A percentile compares a stretch with the other conserved stretches of the same genome.
phyloP scores from a whole-genome alignment of 2,329 filamentous ascomycete species.

The Ilyonectria mors-panacis region DNA sequence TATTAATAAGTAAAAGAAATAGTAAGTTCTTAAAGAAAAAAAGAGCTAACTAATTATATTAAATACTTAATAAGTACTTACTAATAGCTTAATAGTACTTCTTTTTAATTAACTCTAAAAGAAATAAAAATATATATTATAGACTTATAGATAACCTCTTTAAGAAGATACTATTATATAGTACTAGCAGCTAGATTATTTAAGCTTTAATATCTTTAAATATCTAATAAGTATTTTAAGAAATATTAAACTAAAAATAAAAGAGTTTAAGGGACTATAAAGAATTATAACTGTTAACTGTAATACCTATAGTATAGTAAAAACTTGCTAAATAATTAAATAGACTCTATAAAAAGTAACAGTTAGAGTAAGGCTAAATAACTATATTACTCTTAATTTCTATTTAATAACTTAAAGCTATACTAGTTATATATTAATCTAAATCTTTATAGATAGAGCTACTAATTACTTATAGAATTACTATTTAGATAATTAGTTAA shows the following conservation, averaged over 20 bases:
- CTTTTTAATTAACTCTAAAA: neutral
- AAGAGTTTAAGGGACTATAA: too few relatives aligned
- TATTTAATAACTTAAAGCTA: too few relatives aligned
- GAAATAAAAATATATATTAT: neutral
- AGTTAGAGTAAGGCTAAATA: too few relatives aligned
- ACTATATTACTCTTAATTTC: too few relatives aligned
- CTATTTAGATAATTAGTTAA: too few relatives aligned
- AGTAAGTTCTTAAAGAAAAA: neutral
- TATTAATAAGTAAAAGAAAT: neutral
- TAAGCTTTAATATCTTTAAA: neutral
- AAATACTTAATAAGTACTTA: neutral
- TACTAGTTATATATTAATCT: too few relatives aligned
- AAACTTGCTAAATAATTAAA: too few relatives aligned
- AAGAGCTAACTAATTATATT: neutral
- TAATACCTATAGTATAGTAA: too few relatives aligned
- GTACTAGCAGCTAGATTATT: neutral
- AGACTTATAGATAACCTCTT: neutral
- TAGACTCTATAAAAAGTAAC: too few relatives aligned
- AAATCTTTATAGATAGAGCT: too few relatives aligned
- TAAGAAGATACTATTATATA: neutral
- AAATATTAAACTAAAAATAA: neutral
- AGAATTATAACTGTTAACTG: too few relatives aligned
- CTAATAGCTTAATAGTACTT: neutral
- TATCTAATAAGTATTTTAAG: neutral
- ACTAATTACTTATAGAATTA: too few relatives aligned